Percentiles rank a stretch among this genome's conserved stretches.
Evolutionary conservation across 805 yeast species (phyloP).

Genomic region (Ogataea paraovalis): DNA sequence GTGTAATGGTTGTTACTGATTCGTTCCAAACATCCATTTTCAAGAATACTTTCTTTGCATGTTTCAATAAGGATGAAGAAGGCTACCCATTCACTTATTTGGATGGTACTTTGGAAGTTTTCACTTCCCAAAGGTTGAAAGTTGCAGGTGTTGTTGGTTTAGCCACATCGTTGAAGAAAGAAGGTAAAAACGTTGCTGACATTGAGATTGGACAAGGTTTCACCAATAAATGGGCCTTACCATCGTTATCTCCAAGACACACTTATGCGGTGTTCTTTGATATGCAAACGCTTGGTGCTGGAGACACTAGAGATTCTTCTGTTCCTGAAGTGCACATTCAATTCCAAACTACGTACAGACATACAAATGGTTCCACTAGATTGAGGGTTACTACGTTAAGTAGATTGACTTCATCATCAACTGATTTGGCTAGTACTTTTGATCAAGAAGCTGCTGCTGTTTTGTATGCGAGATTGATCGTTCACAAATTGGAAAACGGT

Average conservation of each 20-base stretch:
- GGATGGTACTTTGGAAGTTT: conserved; percentile 83
- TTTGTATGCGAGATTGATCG: conserved; percentile 85
- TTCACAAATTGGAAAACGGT: conserved; percentile 84
- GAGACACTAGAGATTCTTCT: conserved; percentile 37
- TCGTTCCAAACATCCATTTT: conserved; percentile 93
- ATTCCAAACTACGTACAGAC: conserved; percentile 89
- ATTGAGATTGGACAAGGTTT: conserved; percentile 93
- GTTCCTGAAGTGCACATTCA: conserved; percentile 48
- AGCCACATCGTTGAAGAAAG: conserved; percentile 68
- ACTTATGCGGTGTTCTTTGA: conserved; percentile 90
- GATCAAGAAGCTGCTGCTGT: conserved; percentile 99
- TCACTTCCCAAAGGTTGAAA: conserved; percentile 83
- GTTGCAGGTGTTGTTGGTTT: conserved; percentile 93
- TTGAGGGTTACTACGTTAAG: conserved; percentile 85
- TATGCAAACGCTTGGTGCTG: conserved; percentile 50
- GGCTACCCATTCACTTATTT: conserved; percentile 87
- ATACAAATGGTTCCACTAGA: conserved; percentile 87
- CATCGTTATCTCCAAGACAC: conserved; percentile 81
- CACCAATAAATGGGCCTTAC: conserved; percentile 82
- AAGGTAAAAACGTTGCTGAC: conserved; percentile 77
- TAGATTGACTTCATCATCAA: conserved; percentile 46
- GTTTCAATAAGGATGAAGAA: conserved; percentile 82
- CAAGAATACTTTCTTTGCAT: conserved; percentile 84
- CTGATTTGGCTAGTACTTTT: conserved; percentile 59
- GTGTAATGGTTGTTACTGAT: conserved; percentile 81